phyloP scores from a whole-genome alignment of 306 rosid species.

The Betula pendula region DNA sequence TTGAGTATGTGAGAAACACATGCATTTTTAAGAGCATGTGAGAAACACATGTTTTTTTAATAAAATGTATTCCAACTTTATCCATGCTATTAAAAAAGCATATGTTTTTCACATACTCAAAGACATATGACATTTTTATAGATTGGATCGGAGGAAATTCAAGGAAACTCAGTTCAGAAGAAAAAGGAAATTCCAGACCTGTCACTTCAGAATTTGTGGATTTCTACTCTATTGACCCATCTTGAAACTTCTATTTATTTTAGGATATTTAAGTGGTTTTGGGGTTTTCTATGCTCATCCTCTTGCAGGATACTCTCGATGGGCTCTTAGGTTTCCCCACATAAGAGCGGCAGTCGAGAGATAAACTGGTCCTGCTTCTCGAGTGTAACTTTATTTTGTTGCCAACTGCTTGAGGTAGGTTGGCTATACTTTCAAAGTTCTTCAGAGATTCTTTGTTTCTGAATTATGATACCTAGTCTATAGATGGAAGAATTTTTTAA shows the following conservation, averaged over 20 bases:
- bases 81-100: no score
- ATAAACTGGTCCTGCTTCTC: neutral
- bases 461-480: neutral
- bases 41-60: no score
- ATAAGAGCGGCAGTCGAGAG: constrained; percentile 52
- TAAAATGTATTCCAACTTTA: no score
- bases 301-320: constrained; percentile 66
- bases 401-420: neutral
- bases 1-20: no score
- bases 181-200: neutral
- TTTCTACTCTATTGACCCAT: neutral
- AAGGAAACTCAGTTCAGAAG: no score
- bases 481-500: neutral
- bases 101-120: no score
- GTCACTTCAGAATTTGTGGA: neutral
- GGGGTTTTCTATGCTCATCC: constrained; percentile 1
- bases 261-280: neutral
- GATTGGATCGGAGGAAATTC: no score
- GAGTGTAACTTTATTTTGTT: neutral
- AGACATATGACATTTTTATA: no score
- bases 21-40: no score
- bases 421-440: neutral
- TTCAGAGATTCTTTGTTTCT: neutral
- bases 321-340: constrained; percentile 68
- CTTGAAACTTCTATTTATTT: neutral